Percentiles rank a stretch among this genome's conserved stretches.
These are phyloP conservation scores for Sclerotinia spermophila DNA, from an alignment of 2,329 filamentous ascomycete genomes.

Conservation along the genomic window DNA sequence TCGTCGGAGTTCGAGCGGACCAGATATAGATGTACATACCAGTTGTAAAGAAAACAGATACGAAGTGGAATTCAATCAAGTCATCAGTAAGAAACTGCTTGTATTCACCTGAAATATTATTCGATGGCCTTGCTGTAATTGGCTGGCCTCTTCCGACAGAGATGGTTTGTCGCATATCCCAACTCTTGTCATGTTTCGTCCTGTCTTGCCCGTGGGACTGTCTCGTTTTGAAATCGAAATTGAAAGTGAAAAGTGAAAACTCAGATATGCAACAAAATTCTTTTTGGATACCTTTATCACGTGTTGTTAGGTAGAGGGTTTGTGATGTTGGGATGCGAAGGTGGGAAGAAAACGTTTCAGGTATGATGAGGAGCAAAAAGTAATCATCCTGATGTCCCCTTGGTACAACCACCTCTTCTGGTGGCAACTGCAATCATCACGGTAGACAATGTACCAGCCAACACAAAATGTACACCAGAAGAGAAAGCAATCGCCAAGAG, in stretches of 20 bases:
- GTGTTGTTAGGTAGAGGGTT: not conserved
- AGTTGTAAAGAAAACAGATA: constrained; percentile 36
- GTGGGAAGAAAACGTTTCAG: not conserved
- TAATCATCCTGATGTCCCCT: constrained; percentile 24
- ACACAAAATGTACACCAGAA: constrained; percentile 40
- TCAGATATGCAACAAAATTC: not conserved
- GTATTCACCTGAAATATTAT: constrained; percentile 46
- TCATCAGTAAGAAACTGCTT: constrained; percentile 46
- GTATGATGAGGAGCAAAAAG: not conserved
- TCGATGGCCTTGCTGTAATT: not conserved
- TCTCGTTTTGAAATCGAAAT: not conserved
- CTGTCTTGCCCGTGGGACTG: not conserved
- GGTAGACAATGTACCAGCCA: constrained; percentile 44
- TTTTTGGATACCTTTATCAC: not conserved
- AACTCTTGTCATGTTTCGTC: not conserved
- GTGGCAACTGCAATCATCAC: constrained; percentile 44
- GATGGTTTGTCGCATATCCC: not conserved
- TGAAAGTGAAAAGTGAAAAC: not conserved
- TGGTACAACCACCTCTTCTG: constrained; percentile 38
- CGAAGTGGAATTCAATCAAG: constrained; percentile 43
- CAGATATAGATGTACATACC: not conserved
- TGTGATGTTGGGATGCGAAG: not conserved
- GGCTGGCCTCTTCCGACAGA: not conserved
- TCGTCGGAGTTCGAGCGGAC: not conserved
- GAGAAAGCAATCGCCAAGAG: constrained; percentile 43